Evolutionary conservation across 2,329 filamentous ascomycete species (phyloP), one percentile per base, ranked within the genome.

Genomic region (Nectriaceae sp.): DNA sequence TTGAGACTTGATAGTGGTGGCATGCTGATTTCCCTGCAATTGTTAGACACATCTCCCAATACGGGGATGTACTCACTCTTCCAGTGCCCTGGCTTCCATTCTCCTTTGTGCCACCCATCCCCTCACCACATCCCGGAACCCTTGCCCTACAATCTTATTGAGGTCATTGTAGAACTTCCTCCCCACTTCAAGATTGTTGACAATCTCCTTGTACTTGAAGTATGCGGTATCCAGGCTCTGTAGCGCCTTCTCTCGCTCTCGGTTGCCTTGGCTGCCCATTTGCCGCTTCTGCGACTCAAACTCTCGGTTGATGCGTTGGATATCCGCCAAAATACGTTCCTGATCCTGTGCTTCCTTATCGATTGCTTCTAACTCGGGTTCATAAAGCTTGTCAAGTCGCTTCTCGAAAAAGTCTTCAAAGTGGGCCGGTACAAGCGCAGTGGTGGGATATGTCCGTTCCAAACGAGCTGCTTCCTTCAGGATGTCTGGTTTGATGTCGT

Each of bases 141-240:
- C 79, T 31, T 75, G 74, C 1, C 84, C 87, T 1, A 96, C 89
- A 53, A 97, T 91, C 69, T 88, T 89, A 40, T 88, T 89, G 4
- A 99, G 78, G 64, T 97, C 92, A 59, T 99, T 99, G 74, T 97
- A 99, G 66, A 99, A 99, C 67, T 94, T 97, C 44, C 93, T 79
- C 1, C 90, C 94, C 0, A 88, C 89, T 56, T 97, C 93, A 3
- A 97, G 78, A 64, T 97, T 96, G 56, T 83, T 89, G 48, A 96
- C 84, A 47, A 97, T 90, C 67, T 99, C 93, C 71, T 96, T 96
- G 75, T 97, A 97, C 71, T 93, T 95, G 69, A 91, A 85, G 66
- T 96, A 97, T 1, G 90, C 93, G 55, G 89, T 91, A 68, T 97
- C 93, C 10, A 99, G 76, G 53, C 82, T 84, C 69, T 99, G 94